Percentiles rank a stretch among this genome's conserved stretches.
phyloP scores from a whole-genome alignment of 129 eudicot genomes.

The Apium graveolens region DNA sequence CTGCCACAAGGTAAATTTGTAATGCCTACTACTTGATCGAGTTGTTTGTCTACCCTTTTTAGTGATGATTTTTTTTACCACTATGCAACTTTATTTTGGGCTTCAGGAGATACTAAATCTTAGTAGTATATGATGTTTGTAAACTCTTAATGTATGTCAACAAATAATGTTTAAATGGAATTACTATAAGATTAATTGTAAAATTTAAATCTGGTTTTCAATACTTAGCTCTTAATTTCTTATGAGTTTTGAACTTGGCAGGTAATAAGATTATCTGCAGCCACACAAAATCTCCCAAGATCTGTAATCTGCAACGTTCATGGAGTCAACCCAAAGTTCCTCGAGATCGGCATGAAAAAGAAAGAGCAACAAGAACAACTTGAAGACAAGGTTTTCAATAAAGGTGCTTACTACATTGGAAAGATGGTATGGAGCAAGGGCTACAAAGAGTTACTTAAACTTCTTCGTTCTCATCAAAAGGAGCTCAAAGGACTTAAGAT shows the following conservation, averaged over 20 bases:
- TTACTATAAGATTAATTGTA: background rate
- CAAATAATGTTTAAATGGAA: background rate
- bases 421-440: constrained; percentile 99
- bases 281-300: constrained; percentile 93
- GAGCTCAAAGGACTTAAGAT: constrained; percentile 66
- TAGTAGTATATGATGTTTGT: background rate
- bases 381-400: constrained; percentile 46
- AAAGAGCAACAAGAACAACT: constrained; percentile 53
- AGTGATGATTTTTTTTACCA: background rate
- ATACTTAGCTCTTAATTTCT: background rate
- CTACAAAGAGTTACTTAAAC: constrained; percentile 78
- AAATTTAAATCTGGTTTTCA: background rate
- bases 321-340: constrained; percentile 93
- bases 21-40: background rate
- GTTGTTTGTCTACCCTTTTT: background rate
- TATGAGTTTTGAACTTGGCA: constrained; percentile 37
- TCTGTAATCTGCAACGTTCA: constrained; percentile 94
- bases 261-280: constrained; percentile 93
- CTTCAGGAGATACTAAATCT: background rate
- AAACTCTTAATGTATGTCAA: background rate
- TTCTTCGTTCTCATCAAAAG: constrained; percentile 61
- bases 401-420: constrained; percentile 90
- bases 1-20: constrained; percentile 72
- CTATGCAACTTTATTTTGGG: background rate
- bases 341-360: constrained; percentile 73